Percentiles rank a stretch among this genome's conserved stretches.
Conservation (phyloP, 2,329 filamentous ascomycete species). For the Huntiella bhutanensis region DNA sequence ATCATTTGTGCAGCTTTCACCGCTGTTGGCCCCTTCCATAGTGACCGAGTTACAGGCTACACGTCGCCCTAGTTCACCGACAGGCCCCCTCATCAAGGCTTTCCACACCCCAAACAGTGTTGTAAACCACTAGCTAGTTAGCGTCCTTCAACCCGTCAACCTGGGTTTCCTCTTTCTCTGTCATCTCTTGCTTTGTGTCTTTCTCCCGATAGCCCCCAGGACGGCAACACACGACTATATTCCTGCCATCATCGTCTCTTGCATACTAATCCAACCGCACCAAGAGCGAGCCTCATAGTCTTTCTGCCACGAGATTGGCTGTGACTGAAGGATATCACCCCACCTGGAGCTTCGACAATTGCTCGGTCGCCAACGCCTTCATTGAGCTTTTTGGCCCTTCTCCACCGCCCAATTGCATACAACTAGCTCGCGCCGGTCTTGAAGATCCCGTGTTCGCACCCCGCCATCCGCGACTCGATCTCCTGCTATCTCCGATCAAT, state of each 20-base stretch:
- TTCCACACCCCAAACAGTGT: no score
- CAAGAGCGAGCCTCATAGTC: no score
- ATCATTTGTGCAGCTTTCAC: no score
- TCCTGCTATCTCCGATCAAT: background rate
- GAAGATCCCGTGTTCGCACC: background rate
- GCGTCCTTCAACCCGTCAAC: background rate
- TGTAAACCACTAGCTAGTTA: no score
- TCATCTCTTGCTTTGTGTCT: background rate
- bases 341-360: slow-evolving; percentile 1
- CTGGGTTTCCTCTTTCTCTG: background rate
- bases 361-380: slow-evolving; percentile 3
- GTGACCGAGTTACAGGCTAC: no score
- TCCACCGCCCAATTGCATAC: background rate
- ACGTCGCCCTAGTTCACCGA: no score
- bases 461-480: background rate
- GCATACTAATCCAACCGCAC: no score
- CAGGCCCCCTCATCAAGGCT: no score
- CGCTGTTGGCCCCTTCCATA: no score
- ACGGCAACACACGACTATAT: background rate
- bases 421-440: background rate
- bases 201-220: background rate
- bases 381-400: slow-evolving; percentile 3
- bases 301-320: no score
- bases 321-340: no score
- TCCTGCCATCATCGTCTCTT: no score